These are phyloP conservation scores for Pluteus cervinus DNA, from an alignment of 768 basidiomycete species.

Conservation along the genomic window DNA sequence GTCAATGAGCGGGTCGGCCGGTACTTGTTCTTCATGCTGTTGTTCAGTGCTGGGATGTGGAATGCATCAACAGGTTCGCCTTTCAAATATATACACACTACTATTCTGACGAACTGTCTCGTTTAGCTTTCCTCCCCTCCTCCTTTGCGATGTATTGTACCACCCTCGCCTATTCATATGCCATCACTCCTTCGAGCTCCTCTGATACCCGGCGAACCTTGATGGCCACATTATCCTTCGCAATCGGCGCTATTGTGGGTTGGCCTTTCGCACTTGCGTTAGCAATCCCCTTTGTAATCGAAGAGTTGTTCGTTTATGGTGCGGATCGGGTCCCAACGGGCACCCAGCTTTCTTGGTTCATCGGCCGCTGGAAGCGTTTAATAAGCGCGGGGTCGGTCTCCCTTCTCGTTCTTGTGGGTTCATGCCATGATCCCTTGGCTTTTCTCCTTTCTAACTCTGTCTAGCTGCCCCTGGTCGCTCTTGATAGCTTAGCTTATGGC, in stretches of 20 bases:
- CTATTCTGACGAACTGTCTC: constrained; percentile 7
- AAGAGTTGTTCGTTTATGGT: constrained; percentile 79
- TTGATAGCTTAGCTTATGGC: constrained; percentile 88
- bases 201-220: constrained; percentile 51
- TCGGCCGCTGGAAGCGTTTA: constrained; percentile 55
- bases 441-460: constrained; percentile 1
- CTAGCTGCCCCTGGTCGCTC: constrained; percentile 75
- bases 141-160: constrained; percentile 92
- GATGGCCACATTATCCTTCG: constrained; percentile 64
- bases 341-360: constrained; percentile 45
- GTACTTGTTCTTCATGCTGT: constrained; percentile 85
- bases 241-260: constrained; percentile 80
- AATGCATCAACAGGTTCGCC: constrained; percentile 73
- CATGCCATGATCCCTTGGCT: not conserved
- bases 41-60: constrained; percentile 94
- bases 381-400: constrained; percentile 49
- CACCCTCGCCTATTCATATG: constrained; percentile 71
- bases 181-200: constrained; percentile 51
- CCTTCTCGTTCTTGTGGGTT: constrained; percentile 55
- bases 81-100: not conserved
- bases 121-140: constrained; percentile 85
- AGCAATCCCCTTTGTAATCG: constrained; percentile 82
- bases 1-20: constrained; percentile 88
- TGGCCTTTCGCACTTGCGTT: constrained; percentile 96
- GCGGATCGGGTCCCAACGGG: constrained; percentile 54